Percentiles rank a stretch among this genome's conserved stretches.
phyloP scores from a whole-genome alignment of 441 rosid species.

The Sinapis alba region DNA sequence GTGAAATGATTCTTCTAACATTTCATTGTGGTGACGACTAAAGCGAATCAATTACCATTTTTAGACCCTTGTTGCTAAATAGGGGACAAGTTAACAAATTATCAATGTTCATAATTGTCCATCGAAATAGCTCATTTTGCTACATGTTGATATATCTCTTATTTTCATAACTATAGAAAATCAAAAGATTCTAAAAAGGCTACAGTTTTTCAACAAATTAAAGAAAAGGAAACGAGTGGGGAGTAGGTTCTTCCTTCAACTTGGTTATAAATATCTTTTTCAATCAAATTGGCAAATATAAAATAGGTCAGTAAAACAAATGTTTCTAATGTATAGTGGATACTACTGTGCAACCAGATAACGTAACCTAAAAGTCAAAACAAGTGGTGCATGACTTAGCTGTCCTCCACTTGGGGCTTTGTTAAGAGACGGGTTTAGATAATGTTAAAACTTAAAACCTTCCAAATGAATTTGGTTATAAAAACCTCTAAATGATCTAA shows the following conservation, averaged over 20 bases:
- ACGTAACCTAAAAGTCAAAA: too few species aligned
- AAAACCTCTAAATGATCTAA: too few species aligned
- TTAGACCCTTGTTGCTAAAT: not conserved
- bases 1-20: not conserved
- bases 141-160: not conserved
- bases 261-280: not conserved
- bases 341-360: too few species aligned
- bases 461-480: too few species aligned
- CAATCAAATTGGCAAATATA: not conserved
- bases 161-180: not conserved
- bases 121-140: not conserved
- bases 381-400: too few species aligned
- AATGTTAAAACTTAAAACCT: too few species aligned
- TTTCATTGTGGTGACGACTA: not conserved
- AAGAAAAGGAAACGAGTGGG: not conserved
- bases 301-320: too few species aligned
- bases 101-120: not conserved
- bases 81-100: not conserved
- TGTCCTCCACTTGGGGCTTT: too few species aligned
- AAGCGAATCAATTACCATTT: not conserved
- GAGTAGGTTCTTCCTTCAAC: not conserved
- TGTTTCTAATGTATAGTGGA: too few species aligned
- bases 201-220: not conserved
- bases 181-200: not conserved
- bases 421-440: too few species aligned